A percentile compares a stretch with the other conserved stretches of the same genome.
These are phyloP conservation scores for Sisymbrium altissimum DNA, from an alignment of 345 rosid species.

Conservation along the genomic window DNA sequence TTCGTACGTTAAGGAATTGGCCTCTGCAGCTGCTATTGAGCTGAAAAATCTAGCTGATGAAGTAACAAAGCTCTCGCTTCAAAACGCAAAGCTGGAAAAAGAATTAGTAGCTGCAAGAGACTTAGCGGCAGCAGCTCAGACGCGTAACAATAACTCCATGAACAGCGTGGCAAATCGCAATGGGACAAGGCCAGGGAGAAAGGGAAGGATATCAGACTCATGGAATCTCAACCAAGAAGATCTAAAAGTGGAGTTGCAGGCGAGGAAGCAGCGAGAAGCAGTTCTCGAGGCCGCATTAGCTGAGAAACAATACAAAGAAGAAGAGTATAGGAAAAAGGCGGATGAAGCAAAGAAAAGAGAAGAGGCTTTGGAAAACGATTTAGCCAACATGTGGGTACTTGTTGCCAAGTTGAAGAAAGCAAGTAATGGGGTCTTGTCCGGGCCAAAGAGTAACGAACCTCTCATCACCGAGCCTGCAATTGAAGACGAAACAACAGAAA, in stretches of 20 bases:
- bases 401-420: slow-evolving; percentile 94
- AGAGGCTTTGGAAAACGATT: slow-evolving; percentile 85
- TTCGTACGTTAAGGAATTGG: slow-evolving; percentile 89
- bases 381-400: slow-evolving; percentile 98
- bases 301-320: slow-evolving; percentile 73
- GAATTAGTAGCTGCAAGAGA: slow-evolving; percentile 71
- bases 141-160: slow-evolving; percentile 54
- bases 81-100: slow-evolving; percentile 76
- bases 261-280: slow-evolving; percentile 78
- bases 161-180: slow-evolving; percentile 55
- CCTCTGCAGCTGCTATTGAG: slow-evolving; percentile 98
- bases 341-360: slow-evolving; percentile 91
- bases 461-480: slow-evolving; percentile 4
- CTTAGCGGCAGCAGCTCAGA: slow-evolving; percentile 37
- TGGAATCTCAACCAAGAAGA: slow-evolving; percentile 82
- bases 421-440: slow-evolving; percentile 51
- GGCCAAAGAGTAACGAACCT: slow-evolving; percentile 39
- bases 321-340: slow-evolving; percentile 64
- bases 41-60: slow-evolving; percentile 87
- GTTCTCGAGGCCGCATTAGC: slow-evolving; percentile 78
- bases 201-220: slow-evolving; percentile 59
- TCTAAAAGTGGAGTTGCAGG: slow-evolving; percentile 78
- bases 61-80: slow-evolving; percentile 81
- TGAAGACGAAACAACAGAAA: slow-evolving; percentile 32
- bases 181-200: slow-evolving; percentile 64